Evolutionary conservation across 768 basidiomycete species (phyloP), one percentile per base, ranked within the genome.

Genomic region (Vishniacozyma victoriae): DNA sequence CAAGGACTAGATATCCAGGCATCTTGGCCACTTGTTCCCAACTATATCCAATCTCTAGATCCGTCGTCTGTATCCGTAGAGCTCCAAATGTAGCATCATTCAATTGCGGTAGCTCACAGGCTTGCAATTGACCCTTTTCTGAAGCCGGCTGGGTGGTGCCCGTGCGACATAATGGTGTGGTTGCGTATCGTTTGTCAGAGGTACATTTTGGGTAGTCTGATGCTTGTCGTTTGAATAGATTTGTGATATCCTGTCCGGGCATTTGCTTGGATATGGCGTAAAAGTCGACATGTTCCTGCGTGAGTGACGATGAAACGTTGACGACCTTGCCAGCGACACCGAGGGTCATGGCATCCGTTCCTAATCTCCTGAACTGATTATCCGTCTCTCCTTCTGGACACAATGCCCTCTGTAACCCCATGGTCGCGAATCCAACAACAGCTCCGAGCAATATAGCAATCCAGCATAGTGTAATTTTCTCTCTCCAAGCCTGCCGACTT

Each of bases 391-490:
- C 57, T 74, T 74, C 54, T 1, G 92, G 90, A 74, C 95, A 99
- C 24, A 99, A 80, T 37, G 89, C 87, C 60, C 82, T 83, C 74
- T 95, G 87, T 38, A 93, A 81, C 27, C 93, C 93, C 57, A 99
- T 87, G 31, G 95, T 99, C 46, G 84, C 78, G 73, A 99, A 99
- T 9, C 88, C 93, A 44, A 96, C 80, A 37, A 76, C 71, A 16
- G 77, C 82, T 57, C 93, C 95, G 16, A 95, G 72, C 36, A 90
- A 31, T 48, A 80, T 57, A 42, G 90, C 87, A 64, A 96, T 83
- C 71, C 86, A 82, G 73, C 92, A 96, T 3, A 99, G 77, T 5
- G 90, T 82, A 49, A 93, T 83, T 77, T 97, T 99, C 74, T 99
- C 95, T 66, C 92, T 81, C 95, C 95, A 99, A 1, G 95, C 95